Conservation (phyloP, 495 filamentous ascomycete species). For the Arthonia radiata region DNA sequence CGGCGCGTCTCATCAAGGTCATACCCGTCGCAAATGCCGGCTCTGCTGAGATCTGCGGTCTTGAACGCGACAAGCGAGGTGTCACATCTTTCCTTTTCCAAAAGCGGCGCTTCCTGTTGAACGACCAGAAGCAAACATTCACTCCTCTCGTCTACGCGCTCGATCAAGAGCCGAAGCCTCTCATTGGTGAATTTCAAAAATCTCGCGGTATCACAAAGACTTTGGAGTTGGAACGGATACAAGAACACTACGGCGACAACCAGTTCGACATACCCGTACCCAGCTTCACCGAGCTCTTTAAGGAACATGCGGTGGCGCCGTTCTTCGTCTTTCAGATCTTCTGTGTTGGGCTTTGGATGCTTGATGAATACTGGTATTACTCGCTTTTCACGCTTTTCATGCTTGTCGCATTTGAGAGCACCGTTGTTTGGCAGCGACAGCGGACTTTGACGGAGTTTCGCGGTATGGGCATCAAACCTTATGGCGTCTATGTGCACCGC, state of each 20-base stretch:
- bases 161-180: constrained; percentile 59
- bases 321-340: constrained; percentile 99
- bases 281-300: constrained; percentile 82
- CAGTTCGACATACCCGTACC: constrained; percentile 96
- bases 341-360: constrained; percentile 93
- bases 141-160: constrained; percentile 63
- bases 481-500: constrained; percentile 74
- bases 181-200: constrained; percentile 50
- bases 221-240: constrained; percentile 48
- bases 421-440: constrained; percentile 97
- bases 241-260: constrained; percentile 88
- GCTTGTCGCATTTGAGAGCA: constrained; percentile 93
- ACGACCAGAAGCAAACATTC: constrained; percentile 41
- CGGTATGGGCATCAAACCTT: constrained; percentile 97
- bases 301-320: constrained; percentile 92
- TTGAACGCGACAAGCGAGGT: constrained; percentile 46
- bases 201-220: constrained; percentile 44
- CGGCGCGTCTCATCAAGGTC: constrained; percentile 80
- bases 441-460: constrained; percentile 92
- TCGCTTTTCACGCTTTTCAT: constrained; percentile 96
- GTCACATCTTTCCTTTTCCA: constrained; percentile 77
- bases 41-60: constrained; percentile 59
- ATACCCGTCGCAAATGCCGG: constrained; percentile 79
- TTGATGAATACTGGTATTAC: constrained; percentile 99
- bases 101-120: constrained; percentile 85